These are phyloP conservation scores for Annona squamosa DNA, from an alignment of 164 flowering plant genomes.

Conservation along the genomic window DNA sequence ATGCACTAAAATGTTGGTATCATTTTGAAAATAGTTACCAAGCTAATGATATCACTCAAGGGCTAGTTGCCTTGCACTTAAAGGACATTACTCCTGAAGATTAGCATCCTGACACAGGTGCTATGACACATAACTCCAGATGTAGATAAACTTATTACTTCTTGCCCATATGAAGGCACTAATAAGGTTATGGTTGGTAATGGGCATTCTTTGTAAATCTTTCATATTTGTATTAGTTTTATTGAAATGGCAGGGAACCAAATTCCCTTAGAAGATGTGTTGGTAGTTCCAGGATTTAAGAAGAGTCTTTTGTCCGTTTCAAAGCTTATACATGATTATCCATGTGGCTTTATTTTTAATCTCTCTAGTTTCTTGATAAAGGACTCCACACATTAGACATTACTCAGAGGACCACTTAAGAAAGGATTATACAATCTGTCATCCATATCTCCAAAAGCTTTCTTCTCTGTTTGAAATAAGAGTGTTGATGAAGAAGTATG, in stretches of 20 bases:
- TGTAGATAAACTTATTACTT: background rate
- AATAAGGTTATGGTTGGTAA: background rate
- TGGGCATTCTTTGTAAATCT: background rate
- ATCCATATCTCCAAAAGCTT: no score
- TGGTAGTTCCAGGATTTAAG: background rate
- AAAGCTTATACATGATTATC: background rate
- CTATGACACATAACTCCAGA: background rate
- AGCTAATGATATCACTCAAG: background rate
- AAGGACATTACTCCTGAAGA: background rate
- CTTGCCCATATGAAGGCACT: background rate
- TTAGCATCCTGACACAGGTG: background rate
- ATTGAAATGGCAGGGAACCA: no score
- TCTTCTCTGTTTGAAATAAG: no score
- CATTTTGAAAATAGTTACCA: background rate
- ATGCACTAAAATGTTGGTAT: constrained; percentile 3
- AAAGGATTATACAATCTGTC: no score
- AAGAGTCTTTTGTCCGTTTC: background rate
- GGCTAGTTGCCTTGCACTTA: constrained; percentile 1
- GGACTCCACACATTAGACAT: background rate
- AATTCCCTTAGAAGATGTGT: background rate
- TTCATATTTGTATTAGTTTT: background rate
- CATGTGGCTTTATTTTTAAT: background rate
- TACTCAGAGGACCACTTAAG: no score
- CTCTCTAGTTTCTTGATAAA: background rate
- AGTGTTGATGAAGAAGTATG: no score